Evolutionary conservation across 148 eudicot genomes (phyloP).

Genomic region (Rhododendron williamsianum): DNA sequence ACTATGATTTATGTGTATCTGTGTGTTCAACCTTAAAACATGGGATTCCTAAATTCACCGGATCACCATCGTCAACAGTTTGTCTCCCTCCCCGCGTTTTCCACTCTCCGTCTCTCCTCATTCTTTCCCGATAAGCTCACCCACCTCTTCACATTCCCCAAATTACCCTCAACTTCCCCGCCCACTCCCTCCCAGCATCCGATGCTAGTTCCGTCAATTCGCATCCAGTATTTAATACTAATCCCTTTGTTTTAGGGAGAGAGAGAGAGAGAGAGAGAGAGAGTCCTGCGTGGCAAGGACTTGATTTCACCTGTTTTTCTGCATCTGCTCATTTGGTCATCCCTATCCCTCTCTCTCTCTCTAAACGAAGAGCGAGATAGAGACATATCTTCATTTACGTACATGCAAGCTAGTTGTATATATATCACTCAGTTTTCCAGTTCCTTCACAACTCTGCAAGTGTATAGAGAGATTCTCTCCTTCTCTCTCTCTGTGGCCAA

Average conservation of each 20-base stretch:
- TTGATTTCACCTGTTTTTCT: neutral
- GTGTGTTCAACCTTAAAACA: neutral
- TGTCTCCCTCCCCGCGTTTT: constrained; percentile 6
- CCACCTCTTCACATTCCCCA: neutral
- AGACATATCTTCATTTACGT: neutral
- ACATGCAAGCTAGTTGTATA: neutral
- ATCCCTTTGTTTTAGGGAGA: neutral
- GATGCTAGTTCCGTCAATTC: neutral
- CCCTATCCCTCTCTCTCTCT: neutral
- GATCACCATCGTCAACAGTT: neutral
- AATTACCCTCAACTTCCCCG: neutral
- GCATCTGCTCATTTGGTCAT: neutral
- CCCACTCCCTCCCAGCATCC: neutral
- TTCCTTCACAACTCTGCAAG: neutral
- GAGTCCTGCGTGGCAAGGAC: neutral
- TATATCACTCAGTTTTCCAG: neutral
- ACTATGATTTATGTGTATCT: neutral
- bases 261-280: neutral
- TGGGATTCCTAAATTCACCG: neutral
- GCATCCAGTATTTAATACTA: neutral
- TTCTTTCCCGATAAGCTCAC: neutral
- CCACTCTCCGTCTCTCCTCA: neutral
- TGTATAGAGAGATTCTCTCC: neutral
- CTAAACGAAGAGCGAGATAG: neutral
- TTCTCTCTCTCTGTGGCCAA: neutral